Conservation (phyloP, 345 rosid species). For the Populus pruinosa region DNA sequence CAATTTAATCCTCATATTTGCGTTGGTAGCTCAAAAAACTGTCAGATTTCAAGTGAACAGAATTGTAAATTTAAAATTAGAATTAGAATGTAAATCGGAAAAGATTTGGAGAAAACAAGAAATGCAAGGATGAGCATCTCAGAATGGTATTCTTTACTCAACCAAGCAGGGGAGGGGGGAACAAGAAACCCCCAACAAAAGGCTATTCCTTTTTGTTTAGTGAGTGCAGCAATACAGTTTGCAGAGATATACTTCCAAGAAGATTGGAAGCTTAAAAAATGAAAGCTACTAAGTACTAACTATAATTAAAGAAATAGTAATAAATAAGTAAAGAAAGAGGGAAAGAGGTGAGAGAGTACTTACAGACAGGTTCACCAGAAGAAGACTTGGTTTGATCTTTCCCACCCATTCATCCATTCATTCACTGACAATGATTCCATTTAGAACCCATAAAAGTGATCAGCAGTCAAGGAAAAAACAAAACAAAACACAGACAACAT, state of each 20-base stretch:
- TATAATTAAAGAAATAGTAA: slow-evolving; percentile 18
- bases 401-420: slow-evolving; percentile 40
- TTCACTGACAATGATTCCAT: slow-evolving; percentile 47
- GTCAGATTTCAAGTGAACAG: slow-evolving; percentile 9
- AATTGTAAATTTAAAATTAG: background rate
- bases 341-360: slow-evolving; percentile 15
- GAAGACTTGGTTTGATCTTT: slow-evolving; percentile 27
- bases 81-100: background rate
- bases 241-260: slow-evolving; percentile 23
- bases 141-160: background rate
- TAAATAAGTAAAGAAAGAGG: slow-evolving; percentile 17
- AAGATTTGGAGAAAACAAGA: background rate
- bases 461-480: background rate
- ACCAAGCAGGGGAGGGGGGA: background rate
- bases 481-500: background rate
- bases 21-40: background rate
- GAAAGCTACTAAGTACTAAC: slow-evolving; percentile 31
- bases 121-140: slow-evolving; percentile 1
- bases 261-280: slow-evolving; percentile 29
- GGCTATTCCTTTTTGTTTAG: background rate
- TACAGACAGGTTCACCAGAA: slow-evolving; percentile 26
- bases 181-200: background rate
- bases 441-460: slow-evolving; percentile 22
- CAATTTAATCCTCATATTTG: background rate
- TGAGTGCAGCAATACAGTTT: background rate